Evolutionary conservation across 2,329 filamentous ascomycete species (phyloP), one percentile per base, ranked within the genome.

Genomic region (Ascochyta pisi): DNA sequence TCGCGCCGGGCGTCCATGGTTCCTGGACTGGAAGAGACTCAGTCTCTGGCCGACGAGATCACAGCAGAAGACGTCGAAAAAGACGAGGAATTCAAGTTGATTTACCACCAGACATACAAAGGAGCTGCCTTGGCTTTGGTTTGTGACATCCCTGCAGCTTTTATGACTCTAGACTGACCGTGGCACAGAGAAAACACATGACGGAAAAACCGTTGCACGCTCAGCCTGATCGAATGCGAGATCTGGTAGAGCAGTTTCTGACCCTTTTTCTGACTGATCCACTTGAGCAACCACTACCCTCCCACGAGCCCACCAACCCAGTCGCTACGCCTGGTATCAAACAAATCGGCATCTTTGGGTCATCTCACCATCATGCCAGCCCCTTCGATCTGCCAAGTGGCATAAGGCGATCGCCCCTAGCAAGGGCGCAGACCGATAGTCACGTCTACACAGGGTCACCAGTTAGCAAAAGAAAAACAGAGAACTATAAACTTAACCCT

Each of bases 41-140:
- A 69, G 35, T 53, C 57, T 12, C 8, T 54, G 6, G 54, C 34
- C 10, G 66, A 68, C 33, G 66, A 66, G 19, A 33, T 37, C 10
- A 54, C 44, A 1, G 60, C 61, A 24, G 72, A 74, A 24, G 74
- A 76, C 39, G 68, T 64, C 2, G 67, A 67, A 1, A 77, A 74
- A 42, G 79, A 82, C 41, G 80, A 82, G 52, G 81, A 83, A 57
- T 83, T 79, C 69, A 84, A 83, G 63, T 63, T 80, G 4, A 73
- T 83, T 24, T 84, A 83, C 50, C 81, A 83, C 53, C 80, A 83
- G 59, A 77, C 78, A 3, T 82, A 77, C 67, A 82, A 81, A 58
- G 78, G 78, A 13, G 77, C 79, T 2, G 75, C 74, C n/a, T 78
- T 83, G 47, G 77, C 80, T 6, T 76, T 83, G 48, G 75, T 77